These are phyloP conservation scores for Sporormia fimetaria DNA, from an alignment of 495 filamentous ascomycete species.

Conservation along the genomic window DNA sequence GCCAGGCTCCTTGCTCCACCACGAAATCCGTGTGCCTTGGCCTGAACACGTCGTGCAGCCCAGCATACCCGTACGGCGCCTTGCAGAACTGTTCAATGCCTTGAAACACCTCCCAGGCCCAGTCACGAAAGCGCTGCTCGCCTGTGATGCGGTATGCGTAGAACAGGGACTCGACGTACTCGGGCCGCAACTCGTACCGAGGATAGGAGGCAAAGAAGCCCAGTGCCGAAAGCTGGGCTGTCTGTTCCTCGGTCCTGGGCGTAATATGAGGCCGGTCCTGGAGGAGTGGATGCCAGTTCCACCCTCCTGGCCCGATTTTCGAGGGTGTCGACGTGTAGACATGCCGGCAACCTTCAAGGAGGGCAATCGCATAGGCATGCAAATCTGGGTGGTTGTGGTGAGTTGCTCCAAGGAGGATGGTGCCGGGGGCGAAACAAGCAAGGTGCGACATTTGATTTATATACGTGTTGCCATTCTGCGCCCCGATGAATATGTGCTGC, in stretches of 20 bases:
- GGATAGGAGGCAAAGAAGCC: conserved; percentile 24
- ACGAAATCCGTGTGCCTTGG: conserved; percentile 1
- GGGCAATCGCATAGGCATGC: conserved; percentile 22
- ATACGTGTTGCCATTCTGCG: conserved; percentile 12
- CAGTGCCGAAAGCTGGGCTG: conserved; percentile 10
- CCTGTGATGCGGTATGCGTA: conserved; percentile 31
- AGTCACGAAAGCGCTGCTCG: conserved; percentile 22
- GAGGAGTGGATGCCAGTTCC: conserved; percentile 25
- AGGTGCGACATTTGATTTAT: conserved; percentile 24
- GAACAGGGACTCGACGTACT: conserved; percentile 30
- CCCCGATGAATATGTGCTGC: conserved; percentile 27
- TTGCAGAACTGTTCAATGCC: conserved; percentile 28
- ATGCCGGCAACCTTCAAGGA: conserved; percentile 31
- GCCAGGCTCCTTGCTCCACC: conserved; percentile 10
- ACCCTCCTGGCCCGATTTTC: conserved; percentile 25
- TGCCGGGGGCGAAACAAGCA: conserved; percentile 28
- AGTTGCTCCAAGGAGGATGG: conserved; percentile 24
- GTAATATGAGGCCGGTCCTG: conserved; percentile 11
- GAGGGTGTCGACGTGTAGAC: conserved; percentile 22
- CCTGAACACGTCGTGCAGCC: conserved; percentile 28
- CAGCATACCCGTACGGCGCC: conserved; percentile 31
- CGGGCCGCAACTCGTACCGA: conserved; percentile 26
- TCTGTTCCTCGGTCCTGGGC: conserved; percentile 11
- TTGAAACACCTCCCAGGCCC: conserved; percentile 29
- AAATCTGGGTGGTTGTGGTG: conserved; percentile 15